Percentiles rank a stretch among this genome's conserved stretches.
phyloP scores from a whole-genome alignment of 202 grass and related monocot species.

The Schoenoplectus triqueter region DNA sequence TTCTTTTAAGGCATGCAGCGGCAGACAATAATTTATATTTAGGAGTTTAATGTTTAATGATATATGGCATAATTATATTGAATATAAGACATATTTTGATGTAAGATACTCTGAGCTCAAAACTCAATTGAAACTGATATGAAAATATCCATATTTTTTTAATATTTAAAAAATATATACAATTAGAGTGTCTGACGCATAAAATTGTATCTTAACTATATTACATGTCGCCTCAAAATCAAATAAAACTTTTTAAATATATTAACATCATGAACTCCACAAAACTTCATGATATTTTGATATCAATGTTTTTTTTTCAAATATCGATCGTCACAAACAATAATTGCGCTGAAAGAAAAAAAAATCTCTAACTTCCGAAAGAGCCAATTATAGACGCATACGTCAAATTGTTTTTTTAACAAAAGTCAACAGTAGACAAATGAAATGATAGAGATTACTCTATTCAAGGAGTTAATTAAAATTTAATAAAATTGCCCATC shows the following conservation, averaged over 20 bases:
- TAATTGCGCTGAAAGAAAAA: not conserved
- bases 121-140: not conserved
- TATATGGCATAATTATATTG: too few relatives aligned
- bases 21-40: too few relatives aligned
- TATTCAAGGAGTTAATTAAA: conserved; percentile 6
- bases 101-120: not conserved
- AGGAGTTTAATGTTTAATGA: too few relatives aligned
- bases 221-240: too few relatives aligned
- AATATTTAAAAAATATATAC: not conserved
- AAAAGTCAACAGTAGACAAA: conserved; percentile 28
- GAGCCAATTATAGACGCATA: not conserved
- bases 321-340: not conserved
- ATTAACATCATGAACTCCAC: not conserved
- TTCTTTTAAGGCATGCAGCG: too few relatives aligned
- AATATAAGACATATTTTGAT: not conserved
- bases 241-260: not conserved
- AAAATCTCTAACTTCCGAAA: not conserved
- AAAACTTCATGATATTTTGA: not conserved
- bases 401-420: not conserved
- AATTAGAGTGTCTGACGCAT: not conserved
- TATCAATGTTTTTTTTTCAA: not conserved
- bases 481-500: not conserved
- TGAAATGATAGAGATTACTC: not conserved
- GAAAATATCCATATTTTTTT: not conserved
- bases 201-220: too few relatives aligned